phyloP scores from a whole-genome alignment of 805 yeast species.

The Starmerella potacharoeniae region DNA sequence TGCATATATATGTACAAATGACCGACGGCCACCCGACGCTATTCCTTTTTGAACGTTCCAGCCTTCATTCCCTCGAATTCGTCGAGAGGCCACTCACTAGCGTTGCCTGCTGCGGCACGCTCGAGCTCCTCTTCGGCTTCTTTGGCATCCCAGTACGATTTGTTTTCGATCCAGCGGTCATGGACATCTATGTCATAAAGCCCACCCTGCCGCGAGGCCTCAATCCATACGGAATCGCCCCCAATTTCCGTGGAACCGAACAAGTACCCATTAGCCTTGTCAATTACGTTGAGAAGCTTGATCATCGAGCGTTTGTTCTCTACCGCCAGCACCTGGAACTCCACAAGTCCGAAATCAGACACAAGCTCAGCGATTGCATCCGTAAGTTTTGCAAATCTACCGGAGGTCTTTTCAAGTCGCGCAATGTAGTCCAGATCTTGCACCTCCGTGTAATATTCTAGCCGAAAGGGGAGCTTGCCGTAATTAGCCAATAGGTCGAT shows the following conservation, averaged over 20 bases:
- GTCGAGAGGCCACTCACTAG: slow-evolving; percentile 35
- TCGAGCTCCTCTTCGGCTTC: slow-evolving; percentile 30
- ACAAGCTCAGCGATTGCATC: slow-evolving; percentile 71
- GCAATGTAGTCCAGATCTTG: slow-evolving; percentile 63
- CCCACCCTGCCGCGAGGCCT: slow-evolving; percentile 75
- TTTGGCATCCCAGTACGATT: slow-evolving; percentile 59
- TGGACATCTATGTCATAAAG: slow-evolving; percentile 56
- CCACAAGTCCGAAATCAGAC: slow-evolving; percentile 75
- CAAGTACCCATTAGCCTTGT: slow-evolving; percentile 85
- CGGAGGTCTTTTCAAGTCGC: slow-evolving; percentile 50
- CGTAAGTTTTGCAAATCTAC: slow-evolving; percentile 43
- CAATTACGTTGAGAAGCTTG: slow-evolving; percentile 59
- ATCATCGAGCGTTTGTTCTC: slow-evolving; percentile 93
- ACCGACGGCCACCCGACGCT: neutral
- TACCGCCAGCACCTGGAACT: slow-evolving; percentile 78
- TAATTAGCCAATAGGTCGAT: slow-evolving; percentile 70
- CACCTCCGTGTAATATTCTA: slow-evolving; percentile 85
- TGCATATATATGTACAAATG: neutral
- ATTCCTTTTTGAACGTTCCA: neutral
- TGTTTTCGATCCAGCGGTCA: slow-evolving; percentile 89
- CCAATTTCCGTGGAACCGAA: slow-evolving; percentile 90
- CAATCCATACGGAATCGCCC: slow-evolving; percentile 98
- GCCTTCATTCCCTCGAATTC: slow-evolving; percentile 16
- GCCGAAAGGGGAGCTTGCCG: slow-evolving; percentile 63
- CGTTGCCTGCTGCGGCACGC: slow-evolving; percentile 57